Evolutionary conservation across 305 asterid species (phyloP).

Genomic region (Nicotiana rustica): DNA sequence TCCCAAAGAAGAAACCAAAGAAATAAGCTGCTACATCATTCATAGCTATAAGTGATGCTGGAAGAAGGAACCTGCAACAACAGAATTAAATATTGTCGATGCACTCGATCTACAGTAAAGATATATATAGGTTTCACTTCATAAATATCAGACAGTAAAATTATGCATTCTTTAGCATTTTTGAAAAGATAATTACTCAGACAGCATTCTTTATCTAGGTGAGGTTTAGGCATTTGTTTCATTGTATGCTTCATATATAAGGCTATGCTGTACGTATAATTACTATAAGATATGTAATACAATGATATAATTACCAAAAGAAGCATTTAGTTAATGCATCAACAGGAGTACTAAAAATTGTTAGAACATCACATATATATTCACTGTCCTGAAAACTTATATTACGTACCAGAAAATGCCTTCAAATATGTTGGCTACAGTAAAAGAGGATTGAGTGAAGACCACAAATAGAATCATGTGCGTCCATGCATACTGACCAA

Average conservation of each 20-base stretch:
- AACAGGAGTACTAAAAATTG: neutral
- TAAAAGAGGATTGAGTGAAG: constrained; percentile 90
- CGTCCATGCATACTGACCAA: constrained; percentile 98
- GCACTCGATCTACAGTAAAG: neutral
- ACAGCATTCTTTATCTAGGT: neutral
- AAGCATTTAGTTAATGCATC: neutral
- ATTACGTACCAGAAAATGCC: constrained; percentile 88
- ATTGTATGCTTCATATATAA: neutral
- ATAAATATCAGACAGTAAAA: neutral
- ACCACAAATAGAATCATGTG: constrained; percentile 98
- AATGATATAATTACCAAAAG: neutral
- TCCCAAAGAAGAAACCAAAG: constrained; percentile 95
- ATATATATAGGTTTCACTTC: neutral
- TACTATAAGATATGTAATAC: neutral
- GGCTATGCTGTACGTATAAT: neutral
- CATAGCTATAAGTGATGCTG: constrained; percentile 96
- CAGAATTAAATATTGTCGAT: constrained; percentile 26
- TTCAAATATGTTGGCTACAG: constrained; percentile 93
- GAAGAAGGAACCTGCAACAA: constrained; percentile 96
- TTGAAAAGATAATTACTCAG: neutral
- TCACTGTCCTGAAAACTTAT: constrained; percentile 3
- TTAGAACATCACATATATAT: neutral
- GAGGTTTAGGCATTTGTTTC: neutral
- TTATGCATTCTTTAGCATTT: neutral
- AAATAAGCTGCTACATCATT: constrained; percentile 94